Evolutionary conservation across 2,329 filamentous ascomycete species (phyloP), one percentile per base, ranked within the genome.

Genomic region (Stemphylium vesicarium): DNA sequence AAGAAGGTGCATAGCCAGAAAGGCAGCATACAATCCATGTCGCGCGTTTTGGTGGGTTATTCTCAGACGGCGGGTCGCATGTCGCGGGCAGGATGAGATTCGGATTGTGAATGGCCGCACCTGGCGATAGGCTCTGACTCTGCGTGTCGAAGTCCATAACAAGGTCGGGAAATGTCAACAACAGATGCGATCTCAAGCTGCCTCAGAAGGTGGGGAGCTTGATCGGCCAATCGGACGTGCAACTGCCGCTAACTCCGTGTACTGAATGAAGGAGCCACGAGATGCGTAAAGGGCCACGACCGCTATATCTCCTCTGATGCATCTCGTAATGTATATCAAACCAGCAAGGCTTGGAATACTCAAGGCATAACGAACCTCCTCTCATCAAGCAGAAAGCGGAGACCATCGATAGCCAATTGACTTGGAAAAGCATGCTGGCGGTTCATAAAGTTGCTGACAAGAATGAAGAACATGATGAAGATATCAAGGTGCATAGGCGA

Each of bases 41-140:
- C 59, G 92, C 85, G 73, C 89, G 89, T 72, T 88, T 89, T 2
- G 85, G 81, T 10, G 89, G 87, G 53, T 88, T 88, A 41, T 84
- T 83, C 10, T 87, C 83, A 15, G 86, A 84, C 0, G 93, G 92
- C 22, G 94, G 94, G 65, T 96, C 91, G 73, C 92, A 96, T 63
- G 91, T 96, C 31, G 88, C 81, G 1, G 94, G 94, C 3, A 98
- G 84, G 64, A 88, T 79, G 9, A 86, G 78, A 58, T 77, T 79
- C 10, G 79, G 63, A 40, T 71, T 64, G 33, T 69, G 67, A 22
- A 65, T 70, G 20, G 69, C 73, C 45, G 70, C 69, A 41, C 64
- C 63, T 22, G 74, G 74, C 33, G 75, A 76, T 13, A 76, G 71
- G 57, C 70, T 72, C 57, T 73, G 70, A 50, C 71, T 74, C 15